Evolutionary conservation across 129 eudicot genomes (phyloP).

Genomic region (Flaveria linearis): DNA sequence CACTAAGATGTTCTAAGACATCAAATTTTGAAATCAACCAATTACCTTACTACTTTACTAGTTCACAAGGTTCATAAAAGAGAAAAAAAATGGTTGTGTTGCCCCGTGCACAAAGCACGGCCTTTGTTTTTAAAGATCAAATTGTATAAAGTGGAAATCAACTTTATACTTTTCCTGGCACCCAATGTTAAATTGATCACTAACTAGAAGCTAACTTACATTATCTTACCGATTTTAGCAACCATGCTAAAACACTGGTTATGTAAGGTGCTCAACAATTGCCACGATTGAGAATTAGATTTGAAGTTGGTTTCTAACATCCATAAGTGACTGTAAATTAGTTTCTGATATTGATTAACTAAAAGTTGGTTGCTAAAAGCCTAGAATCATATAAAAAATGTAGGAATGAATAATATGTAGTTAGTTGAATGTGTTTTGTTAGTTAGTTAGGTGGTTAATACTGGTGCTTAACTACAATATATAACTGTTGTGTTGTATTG

Average conservation of each 20-base stretch:
- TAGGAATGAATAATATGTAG: too few species aligned
- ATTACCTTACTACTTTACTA: neutral
- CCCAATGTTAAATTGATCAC: neutral
- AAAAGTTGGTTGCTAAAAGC: neutral
- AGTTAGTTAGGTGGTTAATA: too few species aligned
- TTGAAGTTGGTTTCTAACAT: neutral
- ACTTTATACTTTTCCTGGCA: neutral
- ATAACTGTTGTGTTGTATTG: too few species aligned
- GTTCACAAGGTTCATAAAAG: neutral
- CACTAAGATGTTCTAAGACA: neutral
- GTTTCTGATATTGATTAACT: neutral
- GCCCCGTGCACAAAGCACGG: neutral
- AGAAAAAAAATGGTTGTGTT: neutral
- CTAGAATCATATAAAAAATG: too few species aligned
- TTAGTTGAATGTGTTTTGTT: too few species aligned
- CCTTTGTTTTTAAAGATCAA: neutral
- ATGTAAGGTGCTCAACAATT: neutral
- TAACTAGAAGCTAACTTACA: neutral
- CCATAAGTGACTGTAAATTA: neutral
- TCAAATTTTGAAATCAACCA: neutral
- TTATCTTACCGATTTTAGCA: neutral
- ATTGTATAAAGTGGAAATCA: neutral
- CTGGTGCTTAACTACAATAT: too few species aligned
- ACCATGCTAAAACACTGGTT: neutral
- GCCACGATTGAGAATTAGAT: neutral